Evolutionary conservation across 306 rosid species (phyloP), one percentile per base, ranked within the genome.

Genomic region (Malus domestica): DNA sequence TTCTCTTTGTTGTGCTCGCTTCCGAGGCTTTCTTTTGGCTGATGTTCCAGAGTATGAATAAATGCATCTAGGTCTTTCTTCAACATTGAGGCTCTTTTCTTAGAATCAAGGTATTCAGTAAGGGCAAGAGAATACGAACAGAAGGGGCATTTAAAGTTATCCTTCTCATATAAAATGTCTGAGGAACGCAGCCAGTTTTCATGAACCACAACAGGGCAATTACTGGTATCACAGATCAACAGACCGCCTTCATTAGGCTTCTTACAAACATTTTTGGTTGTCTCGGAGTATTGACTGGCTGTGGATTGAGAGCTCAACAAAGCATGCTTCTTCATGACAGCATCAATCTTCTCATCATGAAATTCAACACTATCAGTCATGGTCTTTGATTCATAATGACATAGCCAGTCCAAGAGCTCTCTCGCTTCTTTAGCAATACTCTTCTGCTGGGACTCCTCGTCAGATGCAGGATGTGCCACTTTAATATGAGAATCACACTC

Each of bases 151-250:
- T 82, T 72, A 64, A 84, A 85, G 51, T 83, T 79, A 4, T 84
- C 90, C 23, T 74, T 72, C 68, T 73, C 76, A 58, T 88, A 87
- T 72, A 85, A 70, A 45, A 71, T 81, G 64, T 80, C 76, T 32
- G 74, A 23, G 67, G 81, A 83, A 72, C 85, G 81, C 71, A 90
- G 52, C 68, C 97, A 90, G 74, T 60, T 80, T 84, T 86, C 86
- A 83, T 91, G 98, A 85, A 85, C 78, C 81, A 74, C 84, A 79
- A 89, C 30, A 63, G 87, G 85, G 84, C 96, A 94, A 79, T 84
- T 76, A 49, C 84, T 79, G 29, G 79, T 78, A 78, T 63, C 77
- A 78, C 97, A 94, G 68, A 70, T 80, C 82, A 90, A 79, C 78
- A 89, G 86, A 61, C 92, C 87, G 30, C 79, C 76, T 85, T 83